A percentile compares a stretch with the other conserved stretches of the same genome.
Evolutionary conservation across 345 rosid species (phyloP).

Genomic region (Syzygium grande): DNA sequence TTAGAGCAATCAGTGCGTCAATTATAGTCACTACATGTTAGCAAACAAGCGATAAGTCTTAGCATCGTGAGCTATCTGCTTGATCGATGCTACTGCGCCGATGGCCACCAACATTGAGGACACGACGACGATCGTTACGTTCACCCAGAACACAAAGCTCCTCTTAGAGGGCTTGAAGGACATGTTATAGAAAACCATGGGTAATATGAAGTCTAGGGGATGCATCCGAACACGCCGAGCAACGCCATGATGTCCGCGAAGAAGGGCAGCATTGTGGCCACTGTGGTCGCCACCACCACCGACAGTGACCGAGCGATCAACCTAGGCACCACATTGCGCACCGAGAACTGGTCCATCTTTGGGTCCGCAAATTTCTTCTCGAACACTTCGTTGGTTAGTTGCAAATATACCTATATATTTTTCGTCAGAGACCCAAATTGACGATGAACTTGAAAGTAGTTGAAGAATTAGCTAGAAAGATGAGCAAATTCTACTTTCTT

Average conservation of each 20-base stretch:
- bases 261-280: slow-evolving; percentile 50
- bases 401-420: slow-evolving; percentile 30
- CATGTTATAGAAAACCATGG: slow-evolving; percentile 34
- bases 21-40: slow-evolving; percentile 9
- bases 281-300: slow-evolving; percentile 9
- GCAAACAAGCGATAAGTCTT: slow-evolving; percentile 37
- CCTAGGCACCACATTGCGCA: slow-evolving; percentile 30
- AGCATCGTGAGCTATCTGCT: slow-evolving; percentile 41
- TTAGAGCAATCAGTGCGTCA: neutral
- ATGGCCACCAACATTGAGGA: slow-evolving; percentile 20
- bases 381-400: slow-evolving; percentile 38
- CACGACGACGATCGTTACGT: slow-evolving; percentile 19
- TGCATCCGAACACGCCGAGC: slow-evolving; percentile 42
- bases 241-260: slow-evolving; percentile 45
- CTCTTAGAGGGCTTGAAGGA: slow-evolving; percentile 37
- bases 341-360: slow-evolving; percentile 25
- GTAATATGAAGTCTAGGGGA: slow-evolving; percentile 46
- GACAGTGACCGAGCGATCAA: slow-evolving; percentile 24
- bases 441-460: neutral
- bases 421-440: neutral
- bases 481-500: too few species aligned
- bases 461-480: neutral
- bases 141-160: slow-evolving; percentile 27
- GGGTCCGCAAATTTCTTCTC: slow-evolving; percentile 34
- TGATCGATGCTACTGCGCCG: slow-evolving; percentile 32